Evolutionary conservation across 208 protist genomes (phyloP), one percentile per base, ranked within the genome.

Genomic region (Leishmania martiniquensis): DNA sequence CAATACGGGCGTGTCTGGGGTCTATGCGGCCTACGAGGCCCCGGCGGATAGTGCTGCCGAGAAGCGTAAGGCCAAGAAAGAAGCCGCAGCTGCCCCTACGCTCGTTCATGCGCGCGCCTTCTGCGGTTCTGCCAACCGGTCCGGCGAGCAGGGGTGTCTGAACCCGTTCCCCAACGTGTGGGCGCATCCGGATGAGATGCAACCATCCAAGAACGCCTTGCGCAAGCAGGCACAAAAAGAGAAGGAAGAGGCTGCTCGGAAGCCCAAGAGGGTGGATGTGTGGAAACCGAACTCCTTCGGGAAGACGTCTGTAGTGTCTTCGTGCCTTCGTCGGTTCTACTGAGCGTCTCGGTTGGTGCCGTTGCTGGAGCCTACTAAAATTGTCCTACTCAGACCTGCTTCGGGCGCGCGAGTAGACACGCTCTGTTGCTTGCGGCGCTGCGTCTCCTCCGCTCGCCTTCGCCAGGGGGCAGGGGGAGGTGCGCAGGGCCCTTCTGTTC

Each of bases 221-320:
- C 68, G 78, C 70, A 44, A 79, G 72, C 74, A 86, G 80, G 69
- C 54, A 75, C 70, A 77, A 74, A 76, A 77, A 78, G 73, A 75
- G 51, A 89, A 89, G 65, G 60, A 59, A 39, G 73, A 77, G 66
- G 87, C 80, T 15, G 78, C 80, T 4, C 76, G 76, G 37, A 32
- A n/a, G 39, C 80, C 80, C 17, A 90, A 90, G 57, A 79, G 75
- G 12, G 65, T 77, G 2, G 84, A 52, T 32, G 89, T 89, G 63
- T 97, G 93, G 92, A 96, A 87, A 80, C 91, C 93, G 1, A 95
- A 95, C 67, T 91, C 91, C 25, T 93, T 92, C 73, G 85, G 75
- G 45, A 93, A 95, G 66, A 89, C 83, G 42, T 91, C 90, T n/a
- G 76, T 97, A 3, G 75, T 96, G 7, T 91, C 90, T 20, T 97